Evolutionary conservation across 257 asterid genomes (phyloP).

Genomic region (Nicotiana undulata): DNA sequence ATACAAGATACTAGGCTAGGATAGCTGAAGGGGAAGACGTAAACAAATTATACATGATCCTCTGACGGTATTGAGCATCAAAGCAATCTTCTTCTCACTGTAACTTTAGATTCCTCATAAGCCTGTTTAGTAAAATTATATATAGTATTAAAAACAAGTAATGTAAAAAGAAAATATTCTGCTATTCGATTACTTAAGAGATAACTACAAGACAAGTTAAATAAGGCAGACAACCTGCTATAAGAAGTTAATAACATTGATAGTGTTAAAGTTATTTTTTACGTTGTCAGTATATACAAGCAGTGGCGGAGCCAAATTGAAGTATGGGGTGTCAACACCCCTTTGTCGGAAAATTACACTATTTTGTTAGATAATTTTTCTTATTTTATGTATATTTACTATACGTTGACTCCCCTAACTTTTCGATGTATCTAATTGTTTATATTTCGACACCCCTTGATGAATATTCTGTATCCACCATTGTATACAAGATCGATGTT

Average conservation of each 20-base stretch:
- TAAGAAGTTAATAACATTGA: background rate
- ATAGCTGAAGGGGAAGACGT: background rate
- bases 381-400: too few species aligned
- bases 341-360: too few species aligned
- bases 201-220: too few species aligned
- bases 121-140: conserved; percentile 28
- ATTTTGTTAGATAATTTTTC: too few species aligned
- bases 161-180: background rate
- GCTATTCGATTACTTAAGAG: background rate
- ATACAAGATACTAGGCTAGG: background rate
- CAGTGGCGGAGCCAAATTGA: too few species aligned
- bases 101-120: conserved; percentile 57
- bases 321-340: too few species aligned
- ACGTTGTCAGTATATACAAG: background rate
- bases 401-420: too few species aligned
- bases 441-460: too few species aligned
- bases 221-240: background rate
- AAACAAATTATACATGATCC: background rate
- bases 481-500: background rate
- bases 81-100: conserved; percentile 11
- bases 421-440: too few species aligned
- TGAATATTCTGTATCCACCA: too few species aligned
- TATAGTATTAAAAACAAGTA: background rate
- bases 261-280: background rate
- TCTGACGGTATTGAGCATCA: background rate